Evolutionary conservation across 2,329 filamentous ascomycete species (phyloP).

Genomic region (Cladosporium cucumerinum): DNA sequence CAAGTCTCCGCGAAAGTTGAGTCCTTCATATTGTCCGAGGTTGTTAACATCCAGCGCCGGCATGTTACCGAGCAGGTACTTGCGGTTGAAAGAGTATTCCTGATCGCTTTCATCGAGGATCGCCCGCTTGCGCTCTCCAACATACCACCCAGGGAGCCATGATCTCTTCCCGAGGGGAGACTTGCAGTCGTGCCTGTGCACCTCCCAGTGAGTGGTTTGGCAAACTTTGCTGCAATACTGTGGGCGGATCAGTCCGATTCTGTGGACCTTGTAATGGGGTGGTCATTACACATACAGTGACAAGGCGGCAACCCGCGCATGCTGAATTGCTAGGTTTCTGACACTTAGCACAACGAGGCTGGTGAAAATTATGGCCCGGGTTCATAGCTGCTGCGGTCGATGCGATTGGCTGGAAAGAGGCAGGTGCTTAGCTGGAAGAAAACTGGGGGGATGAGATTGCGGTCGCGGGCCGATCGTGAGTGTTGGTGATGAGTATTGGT

Average conservation of each 20-base stretch:
- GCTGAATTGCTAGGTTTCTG: background rate
- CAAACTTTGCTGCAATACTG: slow-evolving; percentile 38
- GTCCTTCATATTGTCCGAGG: slow-evolving; percentile 33
- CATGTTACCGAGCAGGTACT: slow-evolving; percentile 41
- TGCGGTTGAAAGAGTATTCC: background rate
- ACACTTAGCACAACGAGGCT: background rate
- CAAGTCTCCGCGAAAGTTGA: background rate
- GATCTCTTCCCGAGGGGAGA: slow-evolving; percentile 24
- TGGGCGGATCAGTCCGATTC: background rate
- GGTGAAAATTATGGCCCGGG: background rate
- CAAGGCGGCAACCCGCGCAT: slow-evolving; percentile 16
- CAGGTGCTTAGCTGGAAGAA: no score
- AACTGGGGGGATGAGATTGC: no score
- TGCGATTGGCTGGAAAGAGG: no score
- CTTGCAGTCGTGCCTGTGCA: slow-evolving; percentile 34
- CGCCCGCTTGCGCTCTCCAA: slow-evolving; percentile 27
- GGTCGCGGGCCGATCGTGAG: no score
- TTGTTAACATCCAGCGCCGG: slow-evolving; percentile 42
- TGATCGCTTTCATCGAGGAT: slow-evolving; percentile 22
- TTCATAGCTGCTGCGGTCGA: background rate
- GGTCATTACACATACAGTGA: slow-evolving; percentile 6
- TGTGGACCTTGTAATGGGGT: no score
- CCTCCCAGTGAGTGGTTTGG: slow-evolving; percentile 32
- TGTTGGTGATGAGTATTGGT: no score
- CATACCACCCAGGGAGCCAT: slow-evolving; percentile 33